Evolutionary conservation across 805 yeast species (phyloP).

Genomic region (Vanderwaltozyma yarrowii): DNA sequence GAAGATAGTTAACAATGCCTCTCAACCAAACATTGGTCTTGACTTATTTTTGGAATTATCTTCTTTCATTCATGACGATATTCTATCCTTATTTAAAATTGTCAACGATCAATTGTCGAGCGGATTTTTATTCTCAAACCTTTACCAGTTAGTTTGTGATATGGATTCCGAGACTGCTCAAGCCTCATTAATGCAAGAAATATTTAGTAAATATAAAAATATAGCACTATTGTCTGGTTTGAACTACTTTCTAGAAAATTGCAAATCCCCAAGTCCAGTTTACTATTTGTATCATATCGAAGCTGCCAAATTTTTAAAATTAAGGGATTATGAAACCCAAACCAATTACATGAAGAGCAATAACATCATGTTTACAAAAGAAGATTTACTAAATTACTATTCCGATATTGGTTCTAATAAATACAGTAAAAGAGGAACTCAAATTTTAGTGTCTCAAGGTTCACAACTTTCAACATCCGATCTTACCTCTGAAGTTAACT

Average conservation of each 20-base stretch:
- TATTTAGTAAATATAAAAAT: slow-evolving; percentile 20
- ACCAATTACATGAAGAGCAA: slow-evolving; percentile 12
- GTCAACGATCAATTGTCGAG: slow-evolving; percentile 17
- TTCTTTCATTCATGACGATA: neutral
- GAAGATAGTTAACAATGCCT: slow-evolving; percentile 13
- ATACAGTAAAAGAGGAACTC: slow-evolving; percentile 23
- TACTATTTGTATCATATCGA: slow-evolving; percentile 24
- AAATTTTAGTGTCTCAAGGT: slow-evolving; percentile 17
- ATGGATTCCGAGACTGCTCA: slow-evolving; percentile 7
- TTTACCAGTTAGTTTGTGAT: slow-evolving; percentile 11
- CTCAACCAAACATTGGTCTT: slow-evolving; percentile 16
- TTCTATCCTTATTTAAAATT: slow-evolving; percentile 11
- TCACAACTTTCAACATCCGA: slow-evolving; percentile 17
- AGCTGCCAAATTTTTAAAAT: slow-evolving; percentile 21
- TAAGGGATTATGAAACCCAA: slow-evolving; percentile 21
- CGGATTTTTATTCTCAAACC: slow-evolving; percentile 11
- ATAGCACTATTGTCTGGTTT: slow-evolving; percentile 26
- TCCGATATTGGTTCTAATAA: slow-evolving; percentile 23
- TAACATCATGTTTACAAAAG: slow-evolving; percentile 14
- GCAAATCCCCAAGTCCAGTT: slow-evolving; percentile 7
- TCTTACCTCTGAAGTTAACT: slow-evolving; percentile 11
- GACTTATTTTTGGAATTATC: slow-evolving; percentile 21
- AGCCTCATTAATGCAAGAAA: slow-evolving; percentile 13
- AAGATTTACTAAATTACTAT: slow-evolving; percentile 25
- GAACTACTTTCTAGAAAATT: slow-evolving; percentile 17